Evolutionary conservation across 805 yeast species (phyloP), one percentile per base, ranked within the genome.

Genomic region (Pichia cabralensis): DNA sequence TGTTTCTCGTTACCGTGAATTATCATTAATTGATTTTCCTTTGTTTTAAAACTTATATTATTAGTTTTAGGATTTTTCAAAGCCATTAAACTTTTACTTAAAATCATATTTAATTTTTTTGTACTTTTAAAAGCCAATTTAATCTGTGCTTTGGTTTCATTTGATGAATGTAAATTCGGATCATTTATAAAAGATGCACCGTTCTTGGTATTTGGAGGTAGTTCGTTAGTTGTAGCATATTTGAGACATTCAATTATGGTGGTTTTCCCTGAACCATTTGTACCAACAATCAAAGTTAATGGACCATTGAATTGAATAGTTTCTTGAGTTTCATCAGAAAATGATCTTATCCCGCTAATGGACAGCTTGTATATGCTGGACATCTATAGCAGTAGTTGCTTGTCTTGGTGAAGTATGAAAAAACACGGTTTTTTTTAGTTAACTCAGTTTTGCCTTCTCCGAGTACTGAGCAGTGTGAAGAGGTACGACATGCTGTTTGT

Each of bases 181-280:
- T 92, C 98, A 49, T 86, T 92, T 7, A 92, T 72, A 54, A 92
- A 92, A 1, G 50, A 46, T 2, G 96, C 97, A 8, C 97, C 97
- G 34, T 95, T 95, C 53, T 83, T 86, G 28, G 88, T 76, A 50
- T 89, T 88, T 1, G 98, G 98, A 2, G 99, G 99, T 39, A 88
- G 62, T 50, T 81, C 92, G 8, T 97, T 97, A 0, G 98, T 89
- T 9, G 98, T 85, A 15, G 94, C 89, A 56, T 86, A 92, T 52
- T 86, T 74, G 40, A 92, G 64, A 53, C 96, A 86, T 56, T 92
- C 99, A 42, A 92, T 94, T 38, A 92, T 78, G 1, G 97, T 88
- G 0, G 97, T 92, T 54, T 92, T 89, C 9, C 98, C 98, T 20
- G 95, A 80, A 22, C 98, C 97, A 58, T 92, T 92, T 33, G 81